A percentile compares a stretch with the other conserved stretches of the same genome.
These are phyloP conservation scores for Amphichorda felina DNA, from an alignment of 2,329 filamentous ascomycete species.

Conservation along the genomic window DNA sequence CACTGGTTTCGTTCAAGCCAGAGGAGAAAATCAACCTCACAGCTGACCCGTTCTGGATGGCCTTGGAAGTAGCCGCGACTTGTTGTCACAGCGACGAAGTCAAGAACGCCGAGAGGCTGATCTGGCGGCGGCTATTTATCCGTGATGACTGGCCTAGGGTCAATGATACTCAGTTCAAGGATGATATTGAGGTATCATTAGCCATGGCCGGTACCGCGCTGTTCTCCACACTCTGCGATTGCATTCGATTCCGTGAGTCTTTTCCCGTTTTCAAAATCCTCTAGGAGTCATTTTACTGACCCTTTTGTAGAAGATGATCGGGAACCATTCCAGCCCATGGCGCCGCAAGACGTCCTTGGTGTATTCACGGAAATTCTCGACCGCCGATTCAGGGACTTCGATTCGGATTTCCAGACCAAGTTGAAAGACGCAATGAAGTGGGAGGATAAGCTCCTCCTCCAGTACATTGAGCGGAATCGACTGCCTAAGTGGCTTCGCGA, in stretches of 20 bases:
- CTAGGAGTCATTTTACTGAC: too few relatives aligned
- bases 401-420: constrained; percentile 52
- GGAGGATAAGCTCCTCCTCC: constrained; percentile 57
- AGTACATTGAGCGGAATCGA: constrained; percentile 54
- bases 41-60: constrained; percentile 62
- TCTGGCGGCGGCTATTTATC: constrained; percentile 82
- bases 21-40: constrained; percentile 22
- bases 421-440: constrained; percentile 60
- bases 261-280: background rate
- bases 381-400: constrained; percentile 45
- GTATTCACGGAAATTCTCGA: constrained; percentile 51
- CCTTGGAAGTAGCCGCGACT: constrained; percentile 49
- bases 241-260: constrained; percentile 52
- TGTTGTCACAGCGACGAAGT: constrained; percentile 44
- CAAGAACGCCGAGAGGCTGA: constrained; percentile 45
- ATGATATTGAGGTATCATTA: constrained; percentile 54
- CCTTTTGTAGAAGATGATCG: constrained; percentile 25
- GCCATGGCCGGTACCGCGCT: constrained; percentile 54
- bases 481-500: constrained; percentile 55
- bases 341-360: constrained; percentile 42
- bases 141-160: constrained; percentile 75
- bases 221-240: constrained; percentile 53
- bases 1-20: constrained; percentile 44
- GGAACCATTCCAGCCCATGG: constrained; percentile 30
- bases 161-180: constrained; percentile 65